Evolutionary conservation across 306 rosid genomes (phyloP).

Genomic region (Vicia villosa): DNA sequence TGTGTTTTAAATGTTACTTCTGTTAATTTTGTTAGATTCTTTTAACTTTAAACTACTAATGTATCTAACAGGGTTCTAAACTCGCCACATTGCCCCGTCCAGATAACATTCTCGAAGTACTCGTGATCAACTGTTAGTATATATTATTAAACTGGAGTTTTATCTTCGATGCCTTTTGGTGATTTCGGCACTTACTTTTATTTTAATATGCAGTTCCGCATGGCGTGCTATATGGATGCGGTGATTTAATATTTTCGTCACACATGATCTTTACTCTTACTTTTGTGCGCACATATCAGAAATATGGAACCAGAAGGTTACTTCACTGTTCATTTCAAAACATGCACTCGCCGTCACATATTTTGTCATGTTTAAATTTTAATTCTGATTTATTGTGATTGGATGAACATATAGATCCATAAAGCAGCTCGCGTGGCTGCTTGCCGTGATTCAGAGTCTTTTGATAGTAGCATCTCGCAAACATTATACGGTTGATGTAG

Average conservation of each 20-base stretch:
- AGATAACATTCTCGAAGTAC: constrained; percentile 65
- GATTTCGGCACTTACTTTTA: constrained; percentile 30
- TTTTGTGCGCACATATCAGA: constrained; percentile 87
- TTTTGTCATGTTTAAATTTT: constrained; percentile 1
- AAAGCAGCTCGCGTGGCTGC: constrained; percentile 88
- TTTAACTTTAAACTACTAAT: constrained; percentile 7
- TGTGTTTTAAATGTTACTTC: neutral
- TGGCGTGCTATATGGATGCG: constrained; percentile 90
- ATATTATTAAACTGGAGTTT: constrained; percentile 29
- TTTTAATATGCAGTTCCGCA: constrained; percentile 74
- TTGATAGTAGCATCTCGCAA: constrained; percentile 96
- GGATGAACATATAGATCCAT: constrained; percentile 53
- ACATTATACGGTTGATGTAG: constrained; percentile 97
- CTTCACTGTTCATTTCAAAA: constrained; percentile 5
- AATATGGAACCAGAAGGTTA: constrained; percentile 80
- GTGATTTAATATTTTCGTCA: constrained; percentile 96
- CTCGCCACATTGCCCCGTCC: constrained; percentile 94
- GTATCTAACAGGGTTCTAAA: constrained; percentile 72
- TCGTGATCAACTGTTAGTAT: constrained; percentile 74
- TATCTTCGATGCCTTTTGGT: constrained; percentile 15
- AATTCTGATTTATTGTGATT: constrained; percentile 29
- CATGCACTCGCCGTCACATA: neutral
- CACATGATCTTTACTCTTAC: constrained; percentile 95
- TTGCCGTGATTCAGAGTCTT: constrained; percentile 82
- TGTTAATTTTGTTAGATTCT: constrained; percentile 2